phyloP scores from a whole-genome alignment of 495 filamentous ascomycete genomes.

The Haplographium delicatum region DNA sequence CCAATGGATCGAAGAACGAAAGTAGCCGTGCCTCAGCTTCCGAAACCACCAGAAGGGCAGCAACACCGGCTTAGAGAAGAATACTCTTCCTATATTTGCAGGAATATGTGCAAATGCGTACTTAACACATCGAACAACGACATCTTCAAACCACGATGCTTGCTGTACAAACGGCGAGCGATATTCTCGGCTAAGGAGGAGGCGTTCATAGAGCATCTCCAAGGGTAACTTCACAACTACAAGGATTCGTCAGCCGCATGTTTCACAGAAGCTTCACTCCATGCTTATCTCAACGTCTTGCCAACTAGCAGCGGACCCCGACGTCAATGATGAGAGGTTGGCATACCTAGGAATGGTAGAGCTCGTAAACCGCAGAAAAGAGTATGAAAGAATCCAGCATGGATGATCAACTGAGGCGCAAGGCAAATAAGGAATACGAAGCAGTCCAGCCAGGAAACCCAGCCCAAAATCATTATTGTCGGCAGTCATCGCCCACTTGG shows the following conservation, averaged over 20 bases:
- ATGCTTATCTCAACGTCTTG: no score
- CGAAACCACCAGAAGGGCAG: conserved; percentile 69
- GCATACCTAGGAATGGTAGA: conserved; percentile 66
- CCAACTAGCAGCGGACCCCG: no score
- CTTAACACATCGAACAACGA: conserved; percentile 66
- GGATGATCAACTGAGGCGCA: conserved; percentile 57
- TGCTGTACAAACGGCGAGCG: conserved; percentile 57
- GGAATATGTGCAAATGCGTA: conserved; percentile 70
- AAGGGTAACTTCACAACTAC: conserved; percentile 53
- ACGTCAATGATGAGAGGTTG: no score
- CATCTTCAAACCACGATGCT: conserved; percentile 64
- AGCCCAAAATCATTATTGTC: conserved; percentile 52
- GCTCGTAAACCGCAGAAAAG: conserved; percentile 50
- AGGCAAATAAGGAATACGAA: conserved; percentile 60
- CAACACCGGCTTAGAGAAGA: conserved; percentile 67
- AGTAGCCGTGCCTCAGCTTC: conserved; percentile 63
- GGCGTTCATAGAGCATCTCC: conserved; percentile 51
- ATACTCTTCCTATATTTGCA: conserved; percentile 59
- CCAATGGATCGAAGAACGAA: conserved; percentile 56
- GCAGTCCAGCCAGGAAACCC: conserved; percentile 69
- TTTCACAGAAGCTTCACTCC: no score
- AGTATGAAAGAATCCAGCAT: conserved; percentile 51
- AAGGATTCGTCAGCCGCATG: conserved; percentile 4
- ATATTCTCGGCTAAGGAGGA: conserved; percentile 37
- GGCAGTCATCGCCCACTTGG: background rate